Evolutionary conservation across 1,139 yeast species (phyloP).

Genomic region (Kodamaea sp.): DNA sequence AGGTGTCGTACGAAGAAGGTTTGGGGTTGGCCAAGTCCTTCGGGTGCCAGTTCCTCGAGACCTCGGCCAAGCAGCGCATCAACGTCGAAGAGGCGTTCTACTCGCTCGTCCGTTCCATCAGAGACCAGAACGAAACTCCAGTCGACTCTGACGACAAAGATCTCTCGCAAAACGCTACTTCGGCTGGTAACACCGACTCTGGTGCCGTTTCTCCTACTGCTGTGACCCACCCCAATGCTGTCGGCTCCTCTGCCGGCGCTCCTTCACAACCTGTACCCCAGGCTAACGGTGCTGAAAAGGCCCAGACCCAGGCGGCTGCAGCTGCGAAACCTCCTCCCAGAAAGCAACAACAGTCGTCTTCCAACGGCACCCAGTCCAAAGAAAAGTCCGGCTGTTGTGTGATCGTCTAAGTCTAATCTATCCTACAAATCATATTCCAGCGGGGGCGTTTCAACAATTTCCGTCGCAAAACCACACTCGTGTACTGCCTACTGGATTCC

Average conservation of each 20-base stretch:
- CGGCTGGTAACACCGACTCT: slow-evolving; percentile 11
- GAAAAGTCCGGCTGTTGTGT: slow-evolving; percentile 50
- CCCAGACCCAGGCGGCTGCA: slow-evolving; percentile 1
- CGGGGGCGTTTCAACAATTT: too few relatives aligned
- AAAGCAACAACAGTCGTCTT: slow-evolving; percentile 7
- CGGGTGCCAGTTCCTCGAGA: slow-evolving; percentile 83
- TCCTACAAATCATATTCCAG: too few relatives aligned
- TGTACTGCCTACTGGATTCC: too few relatives aligned
- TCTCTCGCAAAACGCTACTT: slow-evolving; percentile 18
- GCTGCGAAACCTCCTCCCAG: slow-evolving; percentile 6
- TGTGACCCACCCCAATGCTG: slow-evolving; percentile 4
- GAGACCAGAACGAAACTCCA: slow-evolving; percentile 35
- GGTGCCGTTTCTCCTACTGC: slow-evolving; percentile 5
- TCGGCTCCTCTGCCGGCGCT: slow-evolving; percentile 6
- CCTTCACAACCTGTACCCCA: slow-evolving; percentile 4
- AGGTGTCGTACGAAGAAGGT: slow-evolving; percentile 82
- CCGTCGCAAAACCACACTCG: too few relatives aligned
- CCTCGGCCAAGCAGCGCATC: slow-evolving; percentile 89
- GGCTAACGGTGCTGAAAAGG: slow-evolving; percentile 4
- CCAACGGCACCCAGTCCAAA: slow-evolving; percentile 27
- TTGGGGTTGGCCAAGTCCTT: slow-evolving; percentile 70
- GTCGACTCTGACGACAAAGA: slow-evolving; percentile 10
- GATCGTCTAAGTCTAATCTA: slow-evolving; percentile 34
- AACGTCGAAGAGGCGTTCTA: slow-evolving; percentile 93
- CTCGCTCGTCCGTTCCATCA: slow-evolving; percentile 67